phyloP scores from a whole-genome alignment of 441 rosid species.

The Gossypium trilobum region DNA sequence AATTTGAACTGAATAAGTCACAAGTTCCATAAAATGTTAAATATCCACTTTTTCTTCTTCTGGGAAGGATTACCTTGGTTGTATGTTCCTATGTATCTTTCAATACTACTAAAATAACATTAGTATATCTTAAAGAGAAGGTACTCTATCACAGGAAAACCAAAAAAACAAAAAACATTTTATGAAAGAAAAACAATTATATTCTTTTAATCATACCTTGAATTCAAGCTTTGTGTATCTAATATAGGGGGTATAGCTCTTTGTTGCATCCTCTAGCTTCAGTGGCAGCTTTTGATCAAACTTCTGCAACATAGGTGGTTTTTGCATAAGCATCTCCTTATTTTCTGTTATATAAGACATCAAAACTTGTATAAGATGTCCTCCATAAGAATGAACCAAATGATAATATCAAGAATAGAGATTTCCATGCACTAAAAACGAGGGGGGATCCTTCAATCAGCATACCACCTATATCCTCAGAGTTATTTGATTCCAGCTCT shows the following conservation, averaged over 20 bases:
- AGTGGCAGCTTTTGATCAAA: constrained; percentile 9
- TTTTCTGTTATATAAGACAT: constrained; percentile 29
- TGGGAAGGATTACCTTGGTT: background rate
- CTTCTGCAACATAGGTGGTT: constrained; percentile 29
- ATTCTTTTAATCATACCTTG: constrained; percentile 35
- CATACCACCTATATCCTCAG: constrained; percentile 20
- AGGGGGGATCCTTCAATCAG: constrained; percentile 18
- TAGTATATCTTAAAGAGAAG: background rate
- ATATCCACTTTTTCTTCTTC: background rate
- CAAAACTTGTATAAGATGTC: constrained; percentile 5
- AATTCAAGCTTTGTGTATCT: constrained; percentile 85
- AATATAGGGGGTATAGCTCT: constrained; percentile 63
- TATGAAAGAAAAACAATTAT: background rate
- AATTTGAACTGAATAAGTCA: constrained; percentile 12
- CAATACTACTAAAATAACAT: background rate
- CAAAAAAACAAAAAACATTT: background rate
- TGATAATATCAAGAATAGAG: constrained; percentile 9
- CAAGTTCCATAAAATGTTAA: background rate
- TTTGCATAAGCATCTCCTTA: constrained; percentile 21
- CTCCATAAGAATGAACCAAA: background rate
- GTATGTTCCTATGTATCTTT: background rate
- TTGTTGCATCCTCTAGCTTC: constrained; percentile 27
- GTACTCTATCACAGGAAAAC: background rate
- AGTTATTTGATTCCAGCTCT: constrained; percentile 42
- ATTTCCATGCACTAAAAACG: background rate